Conservation (phyloP, 305 asterid species). For the Lippia alba region DNA sequence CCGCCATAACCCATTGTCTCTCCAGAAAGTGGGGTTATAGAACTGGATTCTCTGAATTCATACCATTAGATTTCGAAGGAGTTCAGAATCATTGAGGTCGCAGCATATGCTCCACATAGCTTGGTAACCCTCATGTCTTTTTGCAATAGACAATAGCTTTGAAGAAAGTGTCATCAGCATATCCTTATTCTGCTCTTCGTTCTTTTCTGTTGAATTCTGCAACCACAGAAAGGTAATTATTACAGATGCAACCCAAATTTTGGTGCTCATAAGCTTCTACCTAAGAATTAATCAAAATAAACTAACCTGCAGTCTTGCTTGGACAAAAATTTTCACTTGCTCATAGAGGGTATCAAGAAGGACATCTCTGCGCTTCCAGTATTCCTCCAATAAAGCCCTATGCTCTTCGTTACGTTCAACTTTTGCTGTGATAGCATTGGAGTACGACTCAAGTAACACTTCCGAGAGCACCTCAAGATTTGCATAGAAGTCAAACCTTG, state of each 20-base stretch:
- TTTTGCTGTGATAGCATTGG: constrained; percentile 79
- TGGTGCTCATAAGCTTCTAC: constrained; percentile 13
- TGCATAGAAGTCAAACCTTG: constrained; percentile 59
- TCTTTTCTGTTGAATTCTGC: constrained; percentile 61
- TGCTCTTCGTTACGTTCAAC: constrained; percentile 81
- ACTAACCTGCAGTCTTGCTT: constrained; percentile 63
- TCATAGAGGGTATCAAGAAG: constrained; percentile 81
- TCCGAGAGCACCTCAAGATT: constrained; percentile 74
- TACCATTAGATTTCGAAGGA: constrained; percentile 89
- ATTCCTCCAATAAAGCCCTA: constrained; percentile 69
- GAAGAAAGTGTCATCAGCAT: constrained; percentile 62
- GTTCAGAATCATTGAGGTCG: constrained; percentile 74
- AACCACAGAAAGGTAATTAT: constrained; percentile 28
- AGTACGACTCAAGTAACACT: constrained; percentile 77
- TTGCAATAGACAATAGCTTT: constrained; percentile 74
- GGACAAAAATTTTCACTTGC: constrained; percentile 63
- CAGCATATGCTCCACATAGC: constrained; percentile 87
- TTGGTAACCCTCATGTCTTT: constrained; percentile 84
- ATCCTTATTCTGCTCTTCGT: constrained; percentile 57
- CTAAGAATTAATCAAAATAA: not conserved
- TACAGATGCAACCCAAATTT: not conserved
- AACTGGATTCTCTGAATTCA: constrained; percentile 28
- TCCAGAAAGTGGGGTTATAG: constrained; percentile 19
- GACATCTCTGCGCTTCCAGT: constrained; percentile 74
- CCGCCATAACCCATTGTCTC: constrained; percentile 22